Percentiles rank a stretch among this genome's conserved stretches.
phyloP scores from a whole-genome alignment of 306 rosid species.

The Acmispon strigosus region DNA sequence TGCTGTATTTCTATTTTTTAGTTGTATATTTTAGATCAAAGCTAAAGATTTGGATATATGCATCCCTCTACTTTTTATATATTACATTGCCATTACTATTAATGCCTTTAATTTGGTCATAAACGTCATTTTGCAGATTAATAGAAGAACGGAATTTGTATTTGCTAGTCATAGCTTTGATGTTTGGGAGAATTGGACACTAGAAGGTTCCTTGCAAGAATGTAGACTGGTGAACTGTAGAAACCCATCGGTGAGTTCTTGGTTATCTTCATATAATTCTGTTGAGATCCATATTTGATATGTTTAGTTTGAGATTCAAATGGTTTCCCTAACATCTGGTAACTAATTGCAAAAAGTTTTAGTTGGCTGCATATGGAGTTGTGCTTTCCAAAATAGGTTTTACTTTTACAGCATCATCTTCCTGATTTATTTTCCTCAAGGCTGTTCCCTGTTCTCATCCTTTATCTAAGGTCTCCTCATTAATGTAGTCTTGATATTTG shows the following conservation, averaged over 20 bases:
- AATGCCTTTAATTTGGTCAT: slow-evolving; percentile 8
- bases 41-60: background rate
- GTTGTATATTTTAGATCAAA: background rate
- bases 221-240: slow-evolving; percentile 89
- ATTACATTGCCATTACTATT: background rate
- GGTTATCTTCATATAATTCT: slow-evolving; percentile 3
- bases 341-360: background rate
- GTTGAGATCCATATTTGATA: background rate
- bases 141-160: slow-evolving; percentile 88
- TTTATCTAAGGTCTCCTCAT: background rate
- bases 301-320: background rate
- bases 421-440: background rate
- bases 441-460: background rate
- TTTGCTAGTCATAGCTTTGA: slow-evolving; percentile 99
- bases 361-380: slow-evolving; percentile 2
- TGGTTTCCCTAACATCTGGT: background rate
- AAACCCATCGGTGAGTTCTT: slow-evolving; percentile 62
- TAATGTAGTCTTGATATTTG: background rate
- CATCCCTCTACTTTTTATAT: slow-evolving; percentile 1
- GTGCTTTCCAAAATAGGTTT: background rate
- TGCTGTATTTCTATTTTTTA: background rate
- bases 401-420: background rate
- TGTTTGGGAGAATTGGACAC: slow-evolving; percentile 94
- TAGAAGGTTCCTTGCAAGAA: slow-evolving; percentile 82
- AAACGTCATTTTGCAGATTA: slow-evolving; percentile 57